Base-by-base conservation (phyloP, 768 basidiomycete species). In the Serendipita sp. region DNA sequence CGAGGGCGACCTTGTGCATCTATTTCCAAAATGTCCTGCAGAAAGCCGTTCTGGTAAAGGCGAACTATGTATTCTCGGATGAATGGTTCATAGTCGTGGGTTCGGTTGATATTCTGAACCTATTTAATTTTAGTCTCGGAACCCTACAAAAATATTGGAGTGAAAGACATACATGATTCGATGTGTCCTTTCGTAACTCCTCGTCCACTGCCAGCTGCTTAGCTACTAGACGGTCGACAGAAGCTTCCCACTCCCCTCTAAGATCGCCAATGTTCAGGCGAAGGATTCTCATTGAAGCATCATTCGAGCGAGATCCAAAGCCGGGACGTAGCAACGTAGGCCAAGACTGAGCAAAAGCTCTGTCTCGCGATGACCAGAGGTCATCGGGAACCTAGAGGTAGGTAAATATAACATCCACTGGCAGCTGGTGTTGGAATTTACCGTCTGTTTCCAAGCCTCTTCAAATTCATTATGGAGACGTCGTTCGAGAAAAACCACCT, bases 81-180 rank as follows among this genome's bases (percentile, higher is more conserved):
- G 70, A 85, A 83, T 0, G 81, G 81, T 67, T 82, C 81, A 65
- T 83, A 85, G 70, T 85, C 82, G 65, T 78, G 80, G 9, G 82
- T 83, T 14, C 83, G 72, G 60, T 79, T 81, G 45, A 80, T 67
- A 65, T 82, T 76, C 24, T 85, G 82, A 9, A 76, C 76, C 82
- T 83, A 67, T 17, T 5, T 38, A 14, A 5, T 38, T 7, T 38
- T 38, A 38, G 34, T 38, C 14, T 38, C 26, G n/a, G 45, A 9
- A 48, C 9, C n/a, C 7, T 5, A 20, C 9, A 48, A 17, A 48
- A 48, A 48, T 17, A n/a, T n/a, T n/a, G n/a, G 13, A 11, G 42
- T 42, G 9, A 20, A 9, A 48, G n/a, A 5, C 45, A 48, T 48
- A 48, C 26, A 20, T 48, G 20, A 28, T 9, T 48, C 45, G 17